phyloP scores from a whole-genome alignment of 768 basidiomycete genomes.

The Lactifluus pinguis region DNA sequence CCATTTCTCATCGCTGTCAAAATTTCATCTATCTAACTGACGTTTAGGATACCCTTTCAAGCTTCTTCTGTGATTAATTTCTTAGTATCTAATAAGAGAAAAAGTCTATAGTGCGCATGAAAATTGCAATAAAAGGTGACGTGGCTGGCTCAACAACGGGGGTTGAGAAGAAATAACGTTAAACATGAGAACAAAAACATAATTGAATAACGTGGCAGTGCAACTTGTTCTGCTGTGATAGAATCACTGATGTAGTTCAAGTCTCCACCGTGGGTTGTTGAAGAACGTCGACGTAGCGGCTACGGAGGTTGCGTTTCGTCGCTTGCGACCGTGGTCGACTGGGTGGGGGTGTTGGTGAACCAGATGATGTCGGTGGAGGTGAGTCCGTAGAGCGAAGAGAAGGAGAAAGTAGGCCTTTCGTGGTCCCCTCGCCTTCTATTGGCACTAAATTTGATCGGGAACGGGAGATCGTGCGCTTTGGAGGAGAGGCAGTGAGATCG shows the following conservation, averaged over 20 bases:
- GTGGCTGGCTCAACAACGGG: constrained; percentile 4
- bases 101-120: constrained; percentile 18
- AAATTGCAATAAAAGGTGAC: neutral
- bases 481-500: constrained; percentile 46
- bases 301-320: constrained; percentile 69
- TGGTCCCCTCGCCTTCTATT: constrained; percentile 22
- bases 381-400: constrained; percentile 21
- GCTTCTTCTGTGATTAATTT: constrained; percentile 45
- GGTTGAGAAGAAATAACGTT: neutral
- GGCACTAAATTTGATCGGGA: constrained; percentile 61
- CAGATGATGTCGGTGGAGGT: constrained; percentile 33
- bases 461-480: constrained; percentile 43
- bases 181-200: neutral
- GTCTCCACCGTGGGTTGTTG: constrained; percentile 33
- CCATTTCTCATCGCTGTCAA: neutral
- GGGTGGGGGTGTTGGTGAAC: constrained; percentile 37
- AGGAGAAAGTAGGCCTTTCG: constrained; percentile 29
- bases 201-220: neutral
- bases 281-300: constrained; percentile 88
- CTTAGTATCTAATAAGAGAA: constrained; percentile 13
- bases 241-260: neutral
- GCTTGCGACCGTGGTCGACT: constrained; percentile 48
- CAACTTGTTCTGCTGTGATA: neutral
- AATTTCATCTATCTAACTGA: neutral
- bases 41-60: constrained; percentile 70